Evolutionary conservation across 768 basidiomycete genomes (phyloP), one percentile per base, ranked within the genome.

Genomic region (Butyriboletus loyo): DNA sequence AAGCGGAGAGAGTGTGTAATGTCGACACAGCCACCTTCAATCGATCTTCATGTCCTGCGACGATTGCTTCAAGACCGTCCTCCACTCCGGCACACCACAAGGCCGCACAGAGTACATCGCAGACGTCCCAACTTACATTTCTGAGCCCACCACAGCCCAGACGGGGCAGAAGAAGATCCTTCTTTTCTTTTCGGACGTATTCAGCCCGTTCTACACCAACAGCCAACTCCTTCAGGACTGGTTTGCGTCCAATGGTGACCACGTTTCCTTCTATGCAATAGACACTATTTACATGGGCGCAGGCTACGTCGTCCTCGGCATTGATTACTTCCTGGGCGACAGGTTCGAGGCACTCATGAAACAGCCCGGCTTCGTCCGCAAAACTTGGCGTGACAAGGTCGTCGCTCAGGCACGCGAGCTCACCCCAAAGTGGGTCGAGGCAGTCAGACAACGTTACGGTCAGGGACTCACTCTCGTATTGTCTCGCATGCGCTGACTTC

Each of bases 281-380:
- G 2, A 14, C 30, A 15, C 17, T 31, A 25, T 17, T 40, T 4
- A 52, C 39, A 13, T 17, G 21, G 7, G 13, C 11, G 36, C 14
- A 85, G 84, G 84, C 1, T 86, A 78, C 60, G 66, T 73, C 40
- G 83, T 86, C 5, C 64, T 85, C 5, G 83, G 82, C 2, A 66
- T 79, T 37, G 85, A 86, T 54, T 86, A 84, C 65, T 85, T 87
- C 66, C 75, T 83, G 45, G 82, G 84, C 7, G 81, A 85, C 48
- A 72, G 77, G 11, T 58, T 85, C 1, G 59, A 76, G n/a, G 49
- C 59, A 1, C 74, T 78, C 54, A 62, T 67, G 21, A 64, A 69
- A 3, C 70, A 76, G 34, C 66, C 72, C 11, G 64, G 43, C 17
- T 76, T 74, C 41, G 69, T 77, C 50, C 68, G 72, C 30, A 35